Percentiles rank a stretch among this genome's conserved stretches.
phyloP scores from a whole-genome alignment of 2,329 filamentous ascomycete genomes.

The Ceratocystis smalleyi region DNA sequence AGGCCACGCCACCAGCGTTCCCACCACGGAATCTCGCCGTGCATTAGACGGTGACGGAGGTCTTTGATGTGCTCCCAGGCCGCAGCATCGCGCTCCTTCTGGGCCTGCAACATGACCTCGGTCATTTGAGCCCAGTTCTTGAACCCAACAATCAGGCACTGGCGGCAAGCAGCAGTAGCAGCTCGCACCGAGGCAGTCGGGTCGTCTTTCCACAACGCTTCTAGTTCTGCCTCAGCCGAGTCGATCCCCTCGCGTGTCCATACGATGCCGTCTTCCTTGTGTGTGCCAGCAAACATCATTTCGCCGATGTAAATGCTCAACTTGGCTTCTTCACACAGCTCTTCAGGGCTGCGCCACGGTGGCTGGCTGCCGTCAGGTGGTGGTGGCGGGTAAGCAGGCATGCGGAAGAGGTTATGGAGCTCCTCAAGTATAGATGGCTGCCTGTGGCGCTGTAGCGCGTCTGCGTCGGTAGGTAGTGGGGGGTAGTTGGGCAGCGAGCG shows the following conservation, averaged over 20 bases:
- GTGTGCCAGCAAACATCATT: slow-evolving; percentile 58
- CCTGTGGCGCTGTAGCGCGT: slow-evolving; percentile 8
- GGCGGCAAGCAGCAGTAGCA: slow-evolving; percentile 45
- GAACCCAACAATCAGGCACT: slow-evolving; percentile 63
- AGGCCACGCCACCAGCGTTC: slow-evolving; percentile 22
- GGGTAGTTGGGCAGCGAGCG: slow-evolving; percentile 37
- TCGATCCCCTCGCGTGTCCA: slow-evolving; percentile 88
- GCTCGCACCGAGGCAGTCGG: slow-evolving; percentile 19
- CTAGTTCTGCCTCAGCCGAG: slow-evolving; percentile 54
- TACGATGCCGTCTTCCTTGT: slow-evolving; percentile 54
- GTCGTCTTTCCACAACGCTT: slow-evolving; percentile 20
- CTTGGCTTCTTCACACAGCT: slow-evolving; percentile 70
- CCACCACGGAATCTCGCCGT: slow-evolving; percentile 15
- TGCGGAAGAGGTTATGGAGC: slow-evolving; percentile 17
- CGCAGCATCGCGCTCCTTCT: slow-evolving; percentile 37
- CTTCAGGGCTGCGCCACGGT: slow-evolving; percentile 46
- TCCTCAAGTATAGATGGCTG: slow-evolving; percentile 16
- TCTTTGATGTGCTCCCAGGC: slow-evolving; percentile 26
- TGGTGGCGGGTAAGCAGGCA: slow-evolving; percentile 53
- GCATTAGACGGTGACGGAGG: slow-evolving; percentile 19
- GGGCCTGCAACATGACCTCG: slow-evolving; percentile 22
- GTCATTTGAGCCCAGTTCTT: slow-evolving; percentile 78
- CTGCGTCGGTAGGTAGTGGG: slow-evolving; percentile 18
- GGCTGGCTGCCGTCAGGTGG: slow-evolving; percentile 54
- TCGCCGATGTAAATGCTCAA: slow-evolving; percentile 86